These are phyloP conservation scores for Helminthosporium solani DNA, from an alignment of 2,329 filamentous ascomycete species.

Conservation along the genomic window DNA sequence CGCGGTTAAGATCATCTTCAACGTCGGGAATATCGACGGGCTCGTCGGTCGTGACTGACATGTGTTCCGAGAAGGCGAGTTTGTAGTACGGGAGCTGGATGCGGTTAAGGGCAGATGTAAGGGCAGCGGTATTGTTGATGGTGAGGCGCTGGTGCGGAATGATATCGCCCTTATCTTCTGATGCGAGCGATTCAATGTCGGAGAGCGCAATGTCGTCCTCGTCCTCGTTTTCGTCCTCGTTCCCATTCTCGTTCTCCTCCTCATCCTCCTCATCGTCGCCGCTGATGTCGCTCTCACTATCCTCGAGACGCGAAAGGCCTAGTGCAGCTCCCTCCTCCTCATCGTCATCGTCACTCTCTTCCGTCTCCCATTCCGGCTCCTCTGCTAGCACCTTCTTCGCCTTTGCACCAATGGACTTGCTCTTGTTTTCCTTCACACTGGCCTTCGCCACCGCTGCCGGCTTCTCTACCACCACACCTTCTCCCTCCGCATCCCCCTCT, in stretches of 20 bases:
- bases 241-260: slow-evolving; percentile 55
- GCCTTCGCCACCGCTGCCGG: slow-evolving; percentile 20
- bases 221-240: slow-evolving; percentile 71
- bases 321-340: slow-evolving; percentile 13
- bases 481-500: slow-evolving; percentile 25
- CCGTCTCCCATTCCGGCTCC: slow-evolving; percentile 45
- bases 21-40: slow-evolving; percentile 77
- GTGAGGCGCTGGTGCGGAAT: slow-evolving; percentile 89
- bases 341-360: slow-evolving; percentile 38
- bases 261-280: slow-evolving; percentile 50
- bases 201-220: slow-evolving; percentile 89
- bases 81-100: slow-evolving; percentile 69
- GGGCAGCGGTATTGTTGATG: slow-evolving; percentile 93
- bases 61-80: slow-evolving; percentile 80
- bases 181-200: slow-evolving; percentile 75
- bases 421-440: slow-evolving; percentile 35
- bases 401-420: slow-evolving; percentile 32
- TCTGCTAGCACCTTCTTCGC: slow-evolving; percentile 29
- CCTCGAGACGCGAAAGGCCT: slow-evolving; percentile 38
- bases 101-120: slow-evolving; percentile 76
- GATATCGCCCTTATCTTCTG: slow-evolving; percentile 81
- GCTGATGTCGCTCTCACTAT: slow-evolving; percentile 36
- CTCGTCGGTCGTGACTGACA: slow-evolving; percentile 68
- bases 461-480: slow-evolving; percentile 33
- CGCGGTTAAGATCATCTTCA: slow-evolving; percentile 87